Conservation (phyloP, 352 stramenopile species). For the Aphanomyces cochlioides region DNA sequence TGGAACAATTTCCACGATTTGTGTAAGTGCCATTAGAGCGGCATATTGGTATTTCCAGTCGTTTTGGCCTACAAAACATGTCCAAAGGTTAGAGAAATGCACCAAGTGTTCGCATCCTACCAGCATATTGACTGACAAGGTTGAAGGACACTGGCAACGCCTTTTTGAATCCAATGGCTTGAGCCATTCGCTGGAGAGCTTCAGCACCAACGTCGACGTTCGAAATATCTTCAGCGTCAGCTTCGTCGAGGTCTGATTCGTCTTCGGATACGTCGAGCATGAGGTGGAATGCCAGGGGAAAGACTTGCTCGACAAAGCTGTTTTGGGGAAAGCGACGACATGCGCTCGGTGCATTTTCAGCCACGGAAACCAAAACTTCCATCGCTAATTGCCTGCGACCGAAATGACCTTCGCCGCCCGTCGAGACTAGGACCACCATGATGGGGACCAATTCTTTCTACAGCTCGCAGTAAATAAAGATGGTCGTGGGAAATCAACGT, state of each 20-base stretch:
- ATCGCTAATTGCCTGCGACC: constrained; percentile 76
- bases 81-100: constrained; percentile 1
- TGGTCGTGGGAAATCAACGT: background rate
- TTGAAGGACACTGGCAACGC: constrained; percentile 72
- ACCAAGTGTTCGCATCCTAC: background rate
- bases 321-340: constrained; percentile 75
- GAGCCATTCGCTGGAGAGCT: constrained; percentile 65
- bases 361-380: constrained; percentile 78
- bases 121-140: constrained; percentile 41
- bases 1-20: constrained; percentile 75
- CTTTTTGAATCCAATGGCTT: constrained; percentile 58
- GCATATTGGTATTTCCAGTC: constrained; percentile 76
- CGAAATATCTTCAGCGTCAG: constrained; percentile 73
- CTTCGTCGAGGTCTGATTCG: constrained; percentile 46
- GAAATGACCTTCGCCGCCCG: constrained; percentile 36
- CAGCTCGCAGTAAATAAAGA: background rate
- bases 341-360: constrained; percentile 55
- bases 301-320: constrained; percentile 64
- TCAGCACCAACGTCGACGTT: constrained; percentile 86
- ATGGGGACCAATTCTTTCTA: constrained; percentile 17
- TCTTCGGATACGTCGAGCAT: constrained; percentile 74
- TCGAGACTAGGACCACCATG: constrained; percentile 11
- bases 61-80: constrained; percentile 31
- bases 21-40: constrained; percentile 69
- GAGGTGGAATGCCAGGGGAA: constrained; percentile 78